Conservation (phyloP, 2,329 filamentous ascomycete genomes). For the Phialocephala sp. region DNA sequence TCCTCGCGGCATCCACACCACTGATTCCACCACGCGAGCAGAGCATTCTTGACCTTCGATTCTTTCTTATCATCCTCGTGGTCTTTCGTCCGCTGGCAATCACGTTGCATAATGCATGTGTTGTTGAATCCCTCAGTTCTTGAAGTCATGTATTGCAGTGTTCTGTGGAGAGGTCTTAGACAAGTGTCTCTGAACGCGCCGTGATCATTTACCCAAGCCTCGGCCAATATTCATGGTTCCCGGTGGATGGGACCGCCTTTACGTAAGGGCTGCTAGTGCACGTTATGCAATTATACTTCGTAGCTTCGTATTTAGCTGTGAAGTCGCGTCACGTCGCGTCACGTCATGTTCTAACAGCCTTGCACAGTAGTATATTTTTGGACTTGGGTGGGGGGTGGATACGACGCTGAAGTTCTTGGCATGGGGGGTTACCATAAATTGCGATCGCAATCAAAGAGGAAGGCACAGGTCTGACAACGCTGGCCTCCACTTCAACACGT, state of each 20-base stretch:
- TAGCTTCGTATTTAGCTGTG: neutral
- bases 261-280: neutral
- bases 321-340: neutral
- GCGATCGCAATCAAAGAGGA: no score
- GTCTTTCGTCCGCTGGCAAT: neutral
- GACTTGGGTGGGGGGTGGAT: neutral
- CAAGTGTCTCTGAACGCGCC: neutral
- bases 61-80: neutral
- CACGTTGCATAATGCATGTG: neutral
- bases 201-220: constrained; percentile 1
- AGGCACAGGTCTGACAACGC: no score
- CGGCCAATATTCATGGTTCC: constrained; percentile 7
- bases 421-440: no score
- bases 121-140: neutral
- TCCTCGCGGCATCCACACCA: neutral
- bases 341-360: neutral
- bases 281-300: constrained; percentile 3
- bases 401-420: neutral
- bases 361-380: neutral
- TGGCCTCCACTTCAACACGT: no score
- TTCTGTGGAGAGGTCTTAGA: neutral
- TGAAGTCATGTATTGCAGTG: neutral
- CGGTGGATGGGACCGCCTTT: neutral
- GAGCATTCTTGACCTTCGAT: neutral
- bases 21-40: neutral